Percentiles rank a stretch among this genome's conserved stretches.
phyloP scores from a whole-genome alignment of 768 basidiomycete species.

The Mycena indigotica region DNA sequence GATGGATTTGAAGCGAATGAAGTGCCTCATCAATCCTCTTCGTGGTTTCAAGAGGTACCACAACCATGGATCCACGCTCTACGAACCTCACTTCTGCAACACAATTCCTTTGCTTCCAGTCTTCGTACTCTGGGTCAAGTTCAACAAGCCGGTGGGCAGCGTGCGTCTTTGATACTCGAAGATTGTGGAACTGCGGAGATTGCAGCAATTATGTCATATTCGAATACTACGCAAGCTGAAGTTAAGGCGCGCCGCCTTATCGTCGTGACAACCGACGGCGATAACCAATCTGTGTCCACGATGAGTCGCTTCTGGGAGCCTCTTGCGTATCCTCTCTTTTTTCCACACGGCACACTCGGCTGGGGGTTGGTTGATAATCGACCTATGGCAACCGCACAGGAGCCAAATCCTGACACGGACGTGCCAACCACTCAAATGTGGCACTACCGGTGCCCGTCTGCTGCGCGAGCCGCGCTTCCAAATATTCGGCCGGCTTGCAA shows the following conservation, averaged over 20 bases:
- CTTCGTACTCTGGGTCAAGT: background rate
- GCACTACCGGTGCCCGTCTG: conserved; percentile 33
- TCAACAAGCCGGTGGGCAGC: background rate
- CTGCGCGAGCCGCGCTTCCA: conserved; percentile 34
- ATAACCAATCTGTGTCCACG: conserved; percentile 22
- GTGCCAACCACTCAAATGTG: conserved; percentile 33
- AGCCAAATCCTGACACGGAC: conserved; percentile 2
- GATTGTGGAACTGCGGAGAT: conserved; percentile 21
- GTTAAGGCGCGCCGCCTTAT: conserved; percentile 16
- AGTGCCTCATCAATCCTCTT: background rate
- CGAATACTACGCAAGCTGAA: conserved; percentile 7
- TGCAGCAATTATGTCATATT: conserved; percentile 15
- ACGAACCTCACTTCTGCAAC: background rate
- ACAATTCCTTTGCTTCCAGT: background rate
- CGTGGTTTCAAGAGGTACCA: background rate
- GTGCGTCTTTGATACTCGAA: conserved; percentile 9
- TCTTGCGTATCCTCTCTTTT: conserved; percentile 39
- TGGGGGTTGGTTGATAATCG: conserved; percentile 29
- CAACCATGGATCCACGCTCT: background rate
- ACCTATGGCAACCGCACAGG: background rate
- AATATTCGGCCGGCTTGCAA: conserved; percentile 35
- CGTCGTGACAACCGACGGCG: conserved; percentile 5
- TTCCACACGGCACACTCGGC: conserved; percentile 37
- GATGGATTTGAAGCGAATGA: conserved; percentile 19
- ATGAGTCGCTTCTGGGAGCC: conserved; percentile 40